Evolutionary conservation across 2,329 filamentous ascomycete species (phyloP).

Genomic region (Fusarium coffeatum): DNA sequence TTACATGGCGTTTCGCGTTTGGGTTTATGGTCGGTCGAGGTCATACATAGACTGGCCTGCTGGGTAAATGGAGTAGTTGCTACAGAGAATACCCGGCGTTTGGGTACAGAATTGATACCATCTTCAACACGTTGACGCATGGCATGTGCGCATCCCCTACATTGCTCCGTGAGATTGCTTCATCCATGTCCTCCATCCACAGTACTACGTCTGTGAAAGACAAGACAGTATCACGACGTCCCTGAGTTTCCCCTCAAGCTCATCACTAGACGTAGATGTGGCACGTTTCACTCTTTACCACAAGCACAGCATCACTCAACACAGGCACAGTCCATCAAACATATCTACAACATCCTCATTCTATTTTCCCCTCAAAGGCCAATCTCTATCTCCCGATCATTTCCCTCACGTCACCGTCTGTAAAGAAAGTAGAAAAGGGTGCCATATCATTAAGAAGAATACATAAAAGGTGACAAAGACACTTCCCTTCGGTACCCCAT

Average conservation of each 20-base stretch:
- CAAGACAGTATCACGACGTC: no score
- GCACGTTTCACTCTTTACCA: background rate
- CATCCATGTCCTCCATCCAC: background rate
- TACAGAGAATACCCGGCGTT: conserved; percentile 38
- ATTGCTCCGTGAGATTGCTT: background rate
- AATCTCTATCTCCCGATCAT: background rate
- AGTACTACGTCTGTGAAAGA: no score
- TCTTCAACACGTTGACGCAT: background rate
- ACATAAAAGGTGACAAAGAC: conserved; percentile 7
- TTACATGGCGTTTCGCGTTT: conserved; percentile 32
- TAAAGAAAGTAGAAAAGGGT: conserved; percentile 28
- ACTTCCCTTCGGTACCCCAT: background rate
- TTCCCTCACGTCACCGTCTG: background rate
- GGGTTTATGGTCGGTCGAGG: background rate
- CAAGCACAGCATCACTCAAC: background rate
- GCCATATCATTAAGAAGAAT: conserved; percentile 41
- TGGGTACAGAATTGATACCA: conserved; percentile 1
- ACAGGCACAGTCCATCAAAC: background rate
- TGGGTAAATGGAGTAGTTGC: background rate
- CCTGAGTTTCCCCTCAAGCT: background rate
- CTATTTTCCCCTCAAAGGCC: background rate
- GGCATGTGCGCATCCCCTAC: no score
- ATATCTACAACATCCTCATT: background rate
- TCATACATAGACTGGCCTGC: background rate
- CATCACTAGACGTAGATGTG: background rate